Conservation (phyloP, 345 rosid species). For the Tarenaya hassleriana region DNA sequence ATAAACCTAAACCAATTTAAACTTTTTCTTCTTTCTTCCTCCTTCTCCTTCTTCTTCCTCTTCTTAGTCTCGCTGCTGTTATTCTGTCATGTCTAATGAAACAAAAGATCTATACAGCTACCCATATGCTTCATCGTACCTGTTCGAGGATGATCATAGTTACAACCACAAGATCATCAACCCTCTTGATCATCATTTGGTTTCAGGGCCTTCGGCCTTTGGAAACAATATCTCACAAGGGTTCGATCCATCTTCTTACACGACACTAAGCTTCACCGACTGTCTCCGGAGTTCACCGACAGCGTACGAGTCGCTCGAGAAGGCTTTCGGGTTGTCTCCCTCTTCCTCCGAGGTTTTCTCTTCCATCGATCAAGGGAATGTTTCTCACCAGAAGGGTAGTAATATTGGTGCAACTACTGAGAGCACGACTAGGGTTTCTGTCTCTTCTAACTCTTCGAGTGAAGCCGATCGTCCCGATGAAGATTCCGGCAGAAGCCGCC, state of each 20-base stretch:
- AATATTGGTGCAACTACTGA: conserved; percentile 26
- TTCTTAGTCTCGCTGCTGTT: conserved; percentile 7
- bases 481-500: conserved; percentile 42
- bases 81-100: conserved; percentile 60
- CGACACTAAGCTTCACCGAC: conserved; percentile 42
- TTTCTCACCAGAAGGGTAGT: conserved; percentile 21
- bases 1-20: conserved; percentile 27
- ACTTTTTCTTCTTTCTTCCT: conserved; percentile 3
- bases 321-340: conserved; percentile 46
- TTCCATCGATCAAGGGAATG: conserved; percentile 34
- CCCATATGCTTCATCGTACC: conserved; percentile 26
- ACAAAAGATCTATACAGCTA: conserved; percentile 46
- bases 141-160: neutral
- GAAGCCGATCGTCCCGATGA: conserved; percentile 63
- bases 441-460: conserved; percentile 50
- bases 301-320: conserved; percentile 49
- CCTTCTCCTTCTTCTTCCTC: conserved; percentile 23
- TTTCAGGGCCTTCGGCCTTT: conserved; percentile 15
- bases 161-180: too few species aligned
- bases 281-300: conserved; percentile 42
- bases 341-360: conserved; percentile 47
- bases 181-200: too few species aligned
- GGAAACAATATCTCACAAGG: conserved; percentile 29
- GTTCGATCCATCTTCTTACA: conserved; percentile 40
- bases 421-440: conserved; percentile 41